These are phyloP conservation scores for Starmerella kuoi DNA, from an alignment of 805 yeast genomes.

Conservation along the genomic window DNA sequence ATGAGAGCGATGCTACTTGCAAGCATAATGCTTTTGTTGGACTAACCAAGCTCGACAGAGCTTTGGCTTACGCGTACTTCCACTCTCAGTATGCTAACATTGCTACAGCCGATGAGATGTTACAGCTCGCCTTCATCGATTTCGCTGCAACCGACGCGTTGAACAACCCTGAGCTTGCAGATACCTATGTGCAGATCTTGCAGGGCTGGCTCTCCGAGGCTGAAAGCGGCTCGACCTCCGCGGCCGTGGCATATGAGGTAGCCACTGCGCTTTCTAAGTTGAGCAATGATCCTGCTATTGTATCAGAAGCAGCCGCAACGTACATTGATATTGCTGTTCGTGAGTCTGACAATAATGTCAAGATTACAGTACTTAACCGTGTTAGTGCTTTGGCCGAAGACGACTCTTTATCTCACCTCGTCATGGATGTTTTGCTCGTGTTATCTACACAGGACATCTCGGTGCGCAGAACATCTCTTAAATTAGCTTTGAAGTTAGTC, in stretches of 20 bases:
- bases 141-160: conserved; percentile 76
- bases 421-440: conserved; percentile 75
- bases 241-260: conserved; percentile 74
- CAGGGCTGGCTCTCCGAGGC: conserved; percentile 42
- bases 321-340: conserved; percentile 79
- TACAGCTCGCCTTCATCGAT: conserved; percentile 83
- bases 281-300: conserved; percentile 47
- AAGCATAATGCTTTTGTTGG: conserved; percentile 91
- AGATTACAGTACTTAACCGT: conserved; percentile 80
- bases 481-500: conserved; percentile 67
- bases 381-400: conserved; percentile 66
- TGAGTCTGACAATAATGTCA: conserved; percentile 91
- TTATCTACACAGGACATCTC: conserved; percentile 81
- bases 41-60: conserved; percentile 69
- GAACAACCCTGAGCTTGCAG: conserved; percentile 48
- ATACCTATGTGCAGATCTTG: conserved; percentile 60
- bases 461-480: conserved; percentile 78
- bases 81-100: conserved; percentile 54
- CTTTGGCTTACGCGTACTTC: conserved; percentile 68
- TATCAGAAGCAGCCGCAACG: conserved; percentile 70
- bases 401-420: conserved; percentile 70
- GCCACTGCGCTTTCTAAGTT: conserved; percentile 62
- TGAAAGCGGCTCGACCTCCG: background rate
- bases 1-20: conserved; percentile 87
- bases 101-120: conserved; percentile 59